Base-by-base conservation (phyloP, 164 flowering plant genomes). In the Echeveria elegans region DNA sequence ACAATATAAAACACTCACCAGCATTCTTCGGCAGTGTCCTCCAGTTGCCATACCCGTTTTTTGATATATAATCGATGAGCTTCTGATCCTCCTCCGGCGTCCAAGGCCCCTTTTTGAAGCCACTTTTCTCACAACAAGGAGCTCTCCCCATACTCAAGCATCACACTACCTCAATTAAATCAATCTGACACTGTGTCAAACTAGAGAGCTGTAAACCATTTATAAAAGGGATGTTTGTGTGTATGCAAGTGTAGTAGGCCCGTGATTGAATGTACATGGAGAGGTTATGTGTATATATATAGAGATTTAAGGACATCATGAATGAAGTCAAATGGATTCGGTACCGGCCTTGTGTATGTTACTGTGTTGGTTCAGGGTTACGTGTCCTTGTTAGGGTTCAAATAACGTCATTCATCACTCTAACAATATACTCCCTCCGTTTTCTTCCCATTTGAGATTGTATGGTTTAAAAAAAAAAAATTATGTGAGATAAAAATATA, bases 81-180 rank as follows among this genome's bases (percentile, higher is more conserved):
- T 88, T 92, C 66, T 84, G 87, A 70, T 92, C 98, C 66, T 92
- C 98, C 69, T 92, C 98, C 0, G 88, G 82, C 5, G 95, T 83
- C 98, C 98, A 92, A 28, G 98, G 98, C 2, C 98, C 98, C 64
- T 86, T 92, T 75, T 89, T 92, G n/a, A 92, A 73, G 2, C 98
- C 98, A 78, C 82, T 80, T 70, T 85, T 87, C 10, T 89, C 96
- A 75, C 96, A 89, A 68, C 98, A 89, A 50, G 98, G 98, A 59
- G 88, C 70, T 83, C 97, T 88, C 60, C 98, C 98, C 98, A 93
- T 60, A 2, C 19, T 29, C 63, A 29, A 28, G 15, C 1, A 4
- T 38, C 41, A 3, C 41, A 8, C 41, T 36, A 36, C 9, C 38
- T 38, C 5, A 38, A 38, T 38, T 26, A 32, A 19, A 14, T 29